Evolutionary conservation across 129 eudicot species (phyloP).

Genomic region (carrot (Daucus carota)): DH1_v3.0 NC_030383.2:59459501-59460000

Average conservation of each 20-base stretch:
- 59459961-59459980: background rate
- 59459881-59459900: slow-evolving; percentile 53
- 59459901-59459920: slow-evolving; percentile 48
- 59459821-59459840: slow-evolving; percentile 73
- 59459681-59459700: slow-evolving; percentile 15
- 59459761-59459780: slow-evolving; percentile 34
- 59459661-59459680: slow-evolving; percentile 19
- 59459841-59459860: slow-evolving; percentile 36
- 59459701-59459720: slow-evolving; percentile 19
- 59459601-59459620: slow-evolving; percentile 33
- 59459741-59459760: slow-evolving; percentile 17
- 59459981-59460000: slow-evolving; percentile 81
- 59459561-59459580: slow-evolving; percentile 51
- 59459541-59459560: slow-evolving; percentile 52
- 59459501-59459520: slow-evolving; percentile 20
- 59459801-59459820: slow-evolving; percentile 55
- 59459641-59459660: slow-evolving; percentile 32
- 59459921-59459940: slow-evolving; percentile 6
- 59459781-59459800: slow-evolving; percentile 51
- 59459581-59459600: slow-evolving; percentile 51
- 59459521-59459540: slow-evolving; percentile 41
- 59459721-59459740: slow-evolving; percentile 31
- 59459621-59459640: slow-evolving; percentile 26
- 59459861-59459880: slow-evolving; percentile 66
- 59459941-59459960: background rate